Evolutionary conservation across 768 basidiomycete species (phyloP).

Genomic region (Psilocybe cyanescens): DNA sequence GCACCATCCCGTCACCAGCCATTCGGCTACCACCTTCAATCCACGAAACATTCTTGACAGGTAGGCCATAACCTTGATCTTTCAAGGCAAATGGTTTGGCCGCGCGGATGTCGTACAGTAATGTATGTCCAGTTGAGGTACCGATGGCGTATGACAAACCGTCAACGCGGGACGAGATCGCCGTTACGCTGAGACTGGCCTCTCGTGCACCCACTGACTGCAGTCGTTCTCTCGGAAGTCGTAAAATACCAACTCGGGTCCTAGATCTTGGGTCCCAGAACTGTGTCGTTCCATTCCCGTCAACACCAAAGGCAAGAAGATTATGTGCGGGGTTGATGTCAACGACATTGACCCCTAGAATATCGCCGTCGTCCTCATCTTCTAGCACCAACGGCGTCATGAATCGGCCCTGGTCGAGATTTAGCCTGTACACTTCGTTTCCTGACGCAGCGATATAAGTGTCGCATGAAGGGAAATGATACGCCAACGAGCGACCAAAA

Average conservation of each 20-base stretch:
- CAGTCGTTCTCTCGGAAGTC: slow-evolving; percentile 59
- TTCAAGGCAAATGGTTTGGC: slow-evolving; percentile 84
- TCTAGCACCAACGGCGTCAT: slow-evolving; percentile 76
- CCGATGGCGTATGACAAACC: slow-evolving; percentile 94
- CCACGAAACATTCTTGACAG: slow-evolving; percentile 86
- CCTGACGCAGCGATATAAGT: slow-evolving; percentile 85
- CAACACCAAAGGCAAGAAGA: slow-evolving; percentile 85
- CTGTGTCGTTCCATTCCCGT: slow-evolving; percentile 86
- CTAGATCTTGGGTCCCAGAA: slow-evolving; percentile 96
- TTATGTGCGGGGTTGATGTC: slow-evolving; percentile 96
- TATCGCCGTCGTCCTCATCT: slow-evolving; percentile 51
- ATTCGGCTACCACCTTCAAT: slow-evolving; percentile 84
- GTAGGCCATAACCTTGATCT: slow-evolving; percentile 96
- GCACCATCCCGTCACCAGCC: slow-evolving; percentile 86
- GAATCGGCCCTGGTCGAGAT: slow-evolving; percentile 94
- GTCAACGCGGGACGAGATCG: slow-evolving; percentile 83
- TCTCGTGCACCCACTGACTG: slow-evolving; percentile 39
- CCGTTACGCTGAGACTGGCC: slow-evolving; percentile 68
- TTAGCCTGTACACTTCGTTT: slow-evolving; percentile 88
- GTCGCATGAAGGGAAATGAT: slow-evolving; percentile 94
- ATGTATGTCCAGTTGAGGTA: slow-evolving; percentile 92
- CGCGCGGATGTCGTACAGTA: slow-evolving; percentile 93
- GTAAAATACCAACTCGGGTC: slow-evolving; percentile 68
- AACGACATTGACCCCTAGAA: slow-evolving; percentile 86
- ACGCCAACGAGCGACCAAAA: slow-evolving; percentile 90